Base-by-base conservation (phyloP, 2,329 filamentous ascomycete genomes). In the Dryadomyces quercivorus region DNA sequence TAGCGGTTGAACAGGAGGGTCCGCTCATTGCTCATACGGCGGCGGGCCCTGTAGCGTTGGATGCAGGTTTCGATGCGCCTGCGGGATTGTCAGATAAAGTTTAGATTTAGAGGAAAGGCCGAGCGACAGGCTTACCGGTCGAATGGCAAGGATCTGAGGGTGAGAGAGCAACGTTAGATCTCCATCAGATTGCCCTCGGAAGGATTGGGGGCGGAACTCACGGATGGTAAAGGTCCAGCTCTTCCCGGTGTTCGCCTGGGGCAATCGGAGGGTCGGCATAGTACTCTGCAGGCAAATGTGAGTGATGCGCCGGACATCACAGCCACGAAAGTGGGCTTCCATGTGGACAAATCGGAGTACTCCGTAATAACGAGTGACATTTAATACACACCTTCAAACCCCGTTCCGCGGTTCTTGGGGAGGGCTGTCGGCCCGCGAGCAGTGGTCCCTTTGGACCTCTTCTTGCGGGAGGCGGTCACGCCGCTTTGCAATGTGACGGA, bases 11-110 rank as follows among this genome's bases (percentile, higher is more conserved):
- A 93, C 38, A 90, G 71, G 18, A 76, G 72, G 5, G 73, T 67
- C 22, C 82, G 81, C 4, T 80, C 73, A 13, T 73, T 67, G 56
- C 86, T 79, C 56, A 95, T 78, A 59, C 87, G 90, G 36, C 91
- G 85, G 49, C 84, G 86, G 40, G 80, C 75, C 58, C 86, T 82
- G 70, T 85, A 98, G 15, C 89, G 85, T 60, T 90, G 83, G 54
- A 97, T 86, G 49, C 88, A 93, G 26, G 84, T 78, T 64, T 96
- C 85, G 44, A 97, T 88, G 49, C 93, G 88, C 55, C 85, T 86
- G 56, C 44, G 26, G 3, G 13, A 22, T 15, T n/a, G 50, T 45
- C 53, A 57, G 60, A 48, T 52, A n/a, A n/a, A n/a, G n/a, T n/a
- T n/a, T 38, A 20, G 38, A 7, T 43, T 52, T 40, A 64, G 59